Percentiles rank a stretch among this genome's conserved stretches.
phyloP scores from a whole-genome alignment of 176 grass and related monocot species.

The Paspalum vaginatum region DNA sequence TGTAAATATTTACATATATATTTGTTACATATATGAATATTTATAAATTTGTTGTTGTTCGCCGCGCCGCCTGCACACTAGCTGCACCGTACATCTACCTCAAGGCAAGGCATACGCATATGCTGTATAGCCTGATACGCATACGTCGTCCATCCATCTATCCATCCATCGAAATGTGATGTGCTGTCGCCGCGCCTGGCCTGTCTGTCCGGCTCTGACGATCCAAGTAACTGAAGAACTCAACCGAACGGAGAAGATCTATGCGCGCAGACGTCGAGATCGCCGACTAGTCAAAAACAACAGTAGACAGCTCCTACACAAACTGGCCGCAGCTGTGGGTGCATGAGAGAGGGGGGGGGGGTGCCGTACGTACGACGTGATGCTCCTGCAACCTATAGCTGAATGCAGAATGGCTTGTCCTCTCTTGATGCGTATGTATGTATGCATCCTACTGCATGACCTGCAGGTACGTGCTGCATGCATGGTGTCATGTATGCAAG shows the following conservation, averaged over 20 bases:
- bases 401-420: constrained; percentile 53
- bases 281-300: constrained; percentile 40
- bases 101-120: constrained; percentile 7
- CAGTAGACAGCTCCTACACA: constrained; percentile 36
- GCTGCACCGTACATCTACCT: not conserved
- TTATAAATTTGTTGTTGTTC: not conserved
- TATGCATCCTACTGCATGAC: not conserved
- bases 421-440: constrained; percentile 23
- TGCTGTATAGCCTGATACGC: not conserved
- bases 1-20: not conserved
- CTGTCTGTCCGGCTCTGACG: too few relatives aligned
- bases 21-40: not conserved
- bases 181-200: not conserved
- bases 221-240: not conserved
- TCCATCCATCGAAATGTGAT: constrained; percentile 2
- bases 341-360: too few relatives aligned
- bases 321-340: constrained; percentile 61
- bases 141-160: constrained; percentile 2
- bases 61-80: too few relatives aligned
- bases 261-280: not conserved
- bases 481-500: too few relatives aligned
- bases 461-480: too few relatives aligned
- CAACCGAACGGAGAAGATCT: constrained; percentile 14
- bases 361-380: not conserved
- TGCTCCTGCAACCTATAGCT: not conserved